Evolutionary conservation across 768 basidiomycete species (phyloP).

Genomic region (Leccinum aurantiacum): DNA sequence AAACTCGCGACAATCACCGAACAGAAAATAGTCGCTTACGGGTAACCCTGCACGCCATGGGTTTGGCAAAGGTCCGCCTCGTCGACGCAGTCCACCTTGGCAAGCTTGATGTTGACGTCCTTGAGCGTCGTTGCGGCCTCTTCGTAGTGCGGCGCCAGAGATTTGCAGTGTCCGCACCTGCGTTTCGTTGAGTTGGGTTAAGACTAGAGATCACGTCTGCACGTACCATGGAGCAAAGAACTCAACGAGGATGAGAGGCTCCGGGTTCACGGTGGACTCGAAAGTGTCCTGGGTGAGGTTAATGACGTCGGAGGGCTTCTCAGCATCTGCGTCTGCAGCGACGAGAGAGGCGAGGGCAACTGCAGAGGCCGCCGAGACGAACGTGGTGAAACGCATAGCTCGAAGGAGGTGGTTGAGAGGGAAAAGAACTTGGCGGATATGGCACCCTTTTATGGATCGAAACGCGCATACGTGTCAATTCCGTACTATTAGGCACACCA

Average conservation of each 20-base stretch:
- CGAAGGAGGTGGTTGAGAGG: slow-evolving; percentile 24
- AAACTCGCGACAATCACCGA: neutral
- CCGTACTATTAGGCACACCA: neutral
- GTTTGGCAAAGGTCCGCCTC: slow-evolving; percentile 87
- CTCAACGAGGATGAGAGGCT: slow-evolving; percentile 84
- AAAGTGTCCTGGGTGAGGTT: slow-evolving; percentile 72
- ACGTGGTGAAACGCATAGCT: slow-evolving; percentile 62
- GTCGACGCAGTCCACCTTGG: slow-evolving; percentile 97
- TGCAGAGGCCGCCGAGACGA: slow-evolving; percentile 50
- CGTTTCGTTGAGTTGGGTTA: neutral
- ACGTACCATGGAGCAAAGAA: slow-evolving; percentile 88
- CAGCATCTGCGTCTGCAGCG: slow-evolving; percentile 42
- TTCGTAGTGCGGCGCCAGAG: slow-evolving; percentile 91
- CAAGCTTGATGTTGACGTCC: slow-evolving; percentile 84
- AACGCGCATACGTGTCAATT: slow-evolving; percentile 34
- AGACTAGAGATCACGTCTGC: neutral
- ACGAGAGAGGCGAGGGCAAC: slow-evolving; percentile 56
- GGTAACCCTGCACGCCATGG: slow-evolving; percentile 91
- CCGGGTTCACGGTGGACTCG: slow-evolving; percentile 58
- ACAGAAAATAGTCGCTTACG: slow-evolving; percentile 51
- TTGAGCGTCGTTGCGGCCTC: slow-evolving; percentile 92
- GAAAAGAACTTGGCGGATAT: neutral
- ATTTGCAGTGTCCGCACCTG: slow-evolving; percentile 96
- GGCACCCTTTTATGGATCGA: slow-evolving; percentile 23
- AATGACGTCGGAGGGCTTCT: slow-evolving; percentile 71